These are phyloP conservation scores for Nannizziopsis barbatae DNA, from an alignment of 2,329 filamentous ascomycete genomes.

Conservation along the genomic window DNA sequence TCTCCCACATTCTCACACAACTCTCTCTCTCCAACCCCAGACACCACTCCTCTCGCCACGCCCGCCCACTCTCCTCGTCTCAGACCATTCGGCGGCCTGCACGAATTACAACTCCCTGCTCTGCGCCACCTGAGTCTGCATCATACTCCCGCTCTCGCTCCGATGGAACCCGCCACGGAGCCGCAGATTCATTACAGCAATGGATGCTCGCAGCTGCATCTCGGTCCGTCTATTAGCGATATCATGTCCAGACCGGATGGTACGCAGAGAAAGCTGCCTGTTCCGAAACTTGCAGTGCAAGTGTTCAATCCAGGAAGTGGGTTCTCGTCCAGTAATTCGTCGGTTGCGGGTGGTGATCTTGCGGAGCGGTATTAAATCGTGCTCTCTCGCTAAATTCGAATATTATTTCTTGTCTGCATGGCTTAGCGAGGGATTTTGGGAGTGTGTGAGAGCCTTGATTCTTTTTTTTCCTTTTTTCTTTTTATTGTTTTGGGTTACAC, in stretches of 20 bases:
- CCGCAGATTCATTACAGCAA: conserved; percentile 46
- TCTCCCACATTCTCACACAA: conserved; percentile 95
- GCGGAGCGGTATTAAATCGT: conserved; percentile 14
- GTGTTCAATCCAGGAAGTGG: conserved; percentile 58
- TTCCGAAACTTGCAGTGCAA: conserved; percentile 78
- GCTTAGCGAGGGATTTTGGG: conserved; percentile 4
- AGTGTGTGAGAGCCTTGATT: conserved; percentile 1
- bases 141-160: conserved; percentile 56
- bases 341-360: conserved; percentile 13
- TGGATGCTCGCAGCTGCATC: conserved; percentile 37
- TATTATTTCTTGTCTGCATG: conserved; percentile 1
- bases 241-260: conserved; percentile 86
- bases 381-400: neutral
- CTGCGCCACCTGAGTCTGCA: conserved; percentile 62
- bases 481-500: neutral
- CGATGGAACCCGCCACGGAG: conserved; percentile 57
- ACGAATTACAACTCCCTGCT: conserved; percentile 71
- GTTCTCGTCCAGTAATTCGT: conserved; percentile 31
- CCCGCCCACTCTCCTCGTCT: conserved; percentile 90
- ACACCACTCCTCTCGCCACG: conserved; percentile 96
- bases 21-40: conserved; percentile 86
- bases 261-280: conserved; percentile 77
- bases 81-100: conserved; percentile 55
- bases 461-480: neutral
- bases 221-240: conserved; percentile 73